A percentile compares a stretch with the other conserved stretches of the same genome.
Conservation (phyloP, 2,329 filamentous ascomycete species). For the Monosporascus sp. region DNA sequence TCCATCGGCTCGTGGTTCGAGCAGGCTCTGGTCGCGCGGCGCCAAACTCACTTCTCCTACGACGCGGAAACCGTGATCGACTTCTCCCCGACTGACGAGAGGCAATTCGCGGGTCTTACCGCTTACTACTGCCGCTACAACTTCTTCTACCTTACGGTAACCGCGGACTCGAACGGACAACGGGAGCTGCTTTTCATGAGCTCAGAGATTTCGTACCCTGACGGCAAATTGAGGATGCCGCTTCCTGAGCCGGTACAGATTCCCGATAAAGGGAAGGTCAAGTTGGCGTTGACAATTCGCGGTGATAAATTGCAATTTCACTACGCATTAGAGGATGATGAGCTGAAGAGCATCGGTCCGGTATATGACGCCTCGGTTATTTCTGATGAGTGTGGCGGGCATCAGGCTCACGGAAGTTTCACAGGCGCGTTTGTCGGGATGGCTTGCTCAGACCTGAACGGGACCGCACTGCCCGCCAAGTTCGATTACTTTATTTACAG, state of each 20-base stretch:
- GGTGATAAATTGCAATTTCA: constrained; percentile 51
- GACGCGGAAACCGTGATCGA: constrained; percentile 53
- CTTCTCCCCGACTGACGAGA: constrained; percentile 52
- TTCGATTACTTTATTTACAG: constrained; percentile 51
- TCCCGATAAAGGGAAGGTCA: constrained; percentile 51
- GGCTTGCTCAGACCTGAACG: constrained; percentile 52
- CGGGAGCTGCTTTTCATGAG: constrained; percentile 53
- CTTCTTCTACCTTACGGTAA: constrained; percentile 60
- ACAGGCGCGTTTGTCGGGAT: constrained; percentile 57
- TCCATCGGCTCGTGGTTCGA: constrained; percentile 55
- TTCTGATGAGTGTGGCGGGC: constrained; percentile 59
- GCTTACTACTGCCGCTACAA: constrained; percentile 62
- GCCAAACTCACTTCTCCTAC: constrained; percentile 56
- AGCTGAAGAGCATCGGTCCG: constrained; percentile 46
- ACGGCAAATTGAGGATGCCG: constrained; percentile 41
- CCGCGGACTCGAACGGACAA: constrained; percentile 49
- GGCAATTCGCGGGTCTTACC: constrained; percentile 56
- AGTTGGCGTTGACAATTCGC: constrained; percentile 45
- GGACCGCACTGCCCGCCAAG: constrained; percentile 38
- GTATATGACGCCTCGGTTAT: constrained; percentile 55
- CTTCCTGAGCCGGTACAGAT: constrained; percentile 41
- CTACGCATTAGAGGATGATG: constrained; percentile 44
- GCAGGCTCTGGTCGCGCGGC: constrained; percentile 49
- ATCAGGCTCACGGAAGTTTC: constrained; percentile 57
- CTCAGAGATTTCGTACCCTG: constrained; percentile 53